Percentiles rank a stretch among this genome's conserved stretches.
Conservation (phyloP, 2,329 filamentous ascomycete species). For the Aspergillus clavatus region DNA sequence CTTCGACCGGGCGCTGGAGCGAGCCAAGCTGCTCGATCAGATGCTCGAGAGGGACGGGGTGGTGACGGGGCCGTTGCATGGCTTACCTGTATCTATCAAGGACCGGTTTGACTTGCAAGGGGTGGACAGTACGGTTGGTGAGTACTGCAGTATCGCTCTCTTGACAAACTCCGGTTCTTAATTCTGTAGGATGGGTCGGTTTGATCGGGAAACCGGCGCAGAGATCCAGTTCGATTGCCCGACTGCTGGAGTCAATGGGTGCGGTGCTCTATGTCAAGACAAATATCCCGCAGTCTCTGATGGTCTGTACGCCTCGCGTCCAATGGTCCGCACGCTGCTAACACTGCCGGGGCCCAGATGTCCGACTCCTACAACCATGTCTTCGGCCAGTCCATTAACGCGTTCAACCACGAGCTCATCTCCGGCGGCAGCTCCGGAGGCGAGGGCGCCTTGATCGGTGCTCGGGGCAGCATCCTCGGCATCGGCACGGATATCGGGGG, state of each 20-base stretch:
- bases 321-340: too few species aligned
- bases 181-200: conserved; percentile 44
- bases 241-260: conserved; percentile 31
- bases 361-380: conserved; percentile 50
- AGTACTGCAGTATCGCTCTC: conserved; percentile 1
- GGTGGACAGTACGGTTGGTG: conserved; percentile 25
- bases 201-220: conserved; percentile 25
- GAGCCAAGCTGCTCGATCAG: conserved; percentile 49
- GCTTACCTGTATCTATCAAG: conserved; percentile 57
- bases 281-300: conserved; percentile 48
- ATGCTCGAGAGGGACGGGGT: conserved; percentile 46
- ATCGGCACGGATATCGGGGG: conserved; percentile 55
- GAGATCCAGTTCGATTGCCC: conserved; percentile 23
- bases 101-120: conserved; percentile 58
- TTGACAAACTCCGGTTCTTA: background rate
- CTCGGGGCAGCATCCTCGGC: conserved; percentile 47
- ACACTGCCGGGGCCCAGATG: conserved; percentile 17
- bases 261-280: conserved; percentile 52
- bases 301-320: conserved; percentile 27
- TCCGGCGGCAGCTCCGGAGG: conserved; percentile 51
- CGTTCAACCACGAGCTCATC: conserved; percentile 45
- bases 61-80: conserved; percentile 61
- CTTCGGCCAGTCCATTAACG: conserved; percentile 47
- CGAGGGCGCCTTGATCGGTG: conserved; percentile 49
- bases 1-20: conserved; percentile 50